Conservation (phyloP, 257 asterid genomes). For the Solanum okadae region DNA sequence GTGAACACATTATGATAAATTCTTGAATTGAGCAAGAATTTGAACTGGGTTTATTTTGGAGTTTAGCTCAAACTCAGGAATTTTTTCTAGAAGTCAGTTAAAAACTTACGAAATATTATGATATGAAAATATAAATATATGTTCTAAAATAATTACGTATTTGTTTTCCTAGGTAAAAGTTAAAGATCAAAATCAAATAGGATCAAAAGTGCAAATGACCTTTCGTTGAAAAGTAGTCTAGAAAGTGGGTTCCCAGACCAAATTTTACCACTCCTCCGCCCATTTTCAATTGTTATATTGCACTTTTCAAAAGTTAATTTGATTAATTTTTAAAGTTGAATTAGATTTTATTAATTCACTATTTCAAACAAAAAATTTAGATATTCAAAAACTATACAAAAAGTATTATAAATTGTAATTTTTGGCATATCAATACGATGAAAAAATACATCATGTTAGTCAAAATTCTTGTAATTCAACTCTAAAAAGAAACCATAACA, state of each 20-base stretch:
- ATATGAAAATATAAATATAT: no score
- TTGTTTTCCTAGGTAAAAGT: not conserved
- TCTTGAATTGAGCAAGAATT: not conserved
- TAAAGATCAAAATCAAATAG: no score
- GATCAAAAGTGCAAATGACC: not conserved
- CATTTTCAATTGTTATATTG: no score
- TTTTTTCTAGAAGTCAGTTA: no score
- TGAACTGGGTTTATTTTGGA: not conserved
- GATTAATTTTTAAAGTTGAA: no score
- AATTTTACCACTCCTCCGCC: not conserved
- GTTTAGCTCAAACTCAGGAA: not conserved
- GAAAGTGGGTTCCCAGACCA: not conserved
- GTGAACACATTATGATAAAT: not conserved
- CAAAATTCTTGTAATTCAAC: rapidly evolving
- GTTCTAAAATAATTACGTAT: no score
- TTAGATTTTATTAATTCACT: no score
- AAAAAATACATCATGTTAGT: no score
- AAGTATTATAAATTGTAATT: no score
- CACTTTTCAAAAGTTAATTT: rapidly evolving
- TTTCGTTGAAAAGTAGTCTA: not conserved
- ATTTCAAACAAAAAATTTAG: rapidly evolving
- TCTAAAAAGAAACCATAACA: rapidly evolving
- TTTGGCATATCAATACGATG: no score
- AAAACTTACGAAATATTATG: not conserved
- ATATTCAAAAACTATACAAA: no score